phyloP scores from a whole-genome alignment of 1,139 yeast genomes.

The Diutina neorugosa region DNA sequence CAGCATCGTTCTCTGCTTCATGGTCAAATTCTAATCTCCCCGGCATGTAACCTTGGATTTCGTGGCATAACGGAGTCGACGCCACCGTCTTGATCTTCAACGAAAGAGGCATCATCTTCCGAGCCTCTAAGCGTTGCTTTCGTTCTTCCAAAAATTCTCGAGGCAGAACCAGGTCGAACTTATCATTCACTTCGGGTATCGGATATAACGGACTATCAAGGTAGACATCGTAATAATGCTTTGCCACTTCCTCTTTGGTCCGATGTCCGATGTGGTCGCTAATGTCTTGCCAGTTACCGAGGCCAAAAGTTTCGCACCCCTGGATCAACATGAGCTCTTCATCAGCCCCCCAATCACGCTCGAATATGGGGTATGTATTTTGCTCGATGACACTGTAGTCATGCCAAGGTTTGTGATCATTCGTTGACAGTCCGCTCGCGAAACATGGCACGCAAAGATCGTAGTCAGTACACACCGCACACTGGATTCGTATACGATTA shows the following conservation, averaged over 20 bases:
- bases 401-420: conserved; percentile 89
- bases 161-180: conserved; percentile 51
- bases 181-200: conserved; percentile 63
- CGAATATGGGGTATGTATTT: conserved; percentile 87
- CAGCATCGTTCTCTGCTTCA: conserved; percentile 96
- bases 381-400: conserved; percentile 88
- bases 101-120: conserved; percentile 56
- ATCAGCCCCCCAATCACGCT: conserved; percentile 95
- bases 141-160: conserved; percentile 59
- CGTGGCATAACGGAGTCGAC: conserved; percentile 92
- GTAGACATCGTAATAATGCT: conserved; percentile 67
- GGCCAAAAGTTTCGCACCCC: conserved; percentile 83
- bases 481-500: conserved; percentile 74
- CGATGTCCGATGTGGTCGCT: conserved; percentile 92
- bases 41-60: conserved; percentile 97
- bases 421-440: conserved; percentile 69
- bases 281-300: conserved; percentile 96
- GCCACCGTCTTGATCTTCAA: conserved; percentile 84
- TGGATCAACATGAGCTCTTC: conserved; percentile 82
- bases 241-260: conserved; percentile 80
- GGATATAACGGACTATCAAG: conserved; percentile 67
- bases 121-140: conserved; percentile 58
- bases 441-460: conserved; percentile 96
- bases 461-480: conserved; percentile 89
- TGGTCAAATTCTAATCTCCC: conserved; percentile 94